phyloP scores from a whole-genome alignment of 176 grass and related monocot genomes.

The Rhynchospora pubera region DNA sequence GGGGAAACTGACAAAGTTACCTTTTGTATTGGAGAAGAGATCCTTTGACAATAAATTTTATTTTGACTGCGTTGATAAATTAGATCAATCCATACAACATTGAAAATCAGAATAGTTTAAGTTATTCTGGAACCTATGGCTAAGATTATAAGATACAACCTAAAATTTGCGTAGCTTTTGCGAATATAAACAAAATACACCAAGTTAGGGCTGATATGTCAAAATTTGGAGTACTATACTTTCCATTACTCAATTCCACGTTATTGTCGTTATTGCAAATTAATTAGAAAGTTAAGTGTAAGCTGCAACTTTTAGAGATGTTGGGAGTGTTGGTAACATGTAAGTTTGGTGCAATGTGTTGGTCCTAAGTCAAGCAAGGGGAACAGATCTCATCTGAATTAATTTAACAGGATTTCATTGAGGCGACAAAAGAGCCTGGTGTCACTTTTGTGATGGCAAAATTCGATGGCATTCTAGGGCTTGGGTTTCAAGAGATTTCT shows the following conservation, averaged over 20 bases:
- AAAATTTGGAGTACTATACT: neutral
- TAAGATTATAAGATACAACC: neutral
- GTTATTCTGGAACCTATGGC: no score
- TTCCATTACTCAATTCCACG: neutral
- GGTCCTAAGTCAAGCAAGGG: neutral
- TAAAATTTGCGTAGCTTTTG: neutral
- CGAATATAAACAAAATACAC: neutral
- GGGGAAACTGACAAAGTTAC: neutral
- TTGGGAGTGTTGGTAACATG: neutral
- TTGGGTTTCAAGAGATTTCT: conserved; percentile 92
- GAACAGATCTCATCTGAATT: conserved; percentile 15
- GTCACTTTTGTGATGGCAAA: conserved; percentile 60
- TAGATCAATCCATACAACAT: neutral
- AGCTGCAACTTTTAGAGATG: neutral
- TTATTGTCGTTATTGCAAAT: neutral
- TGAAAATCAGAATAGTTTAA: neutral
- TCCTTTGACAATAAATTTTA: conserved; percentile 1
- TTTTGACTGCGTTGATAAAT: neutral
- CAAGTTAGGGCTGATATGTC: neutral
- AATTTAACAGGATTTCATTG: conserved; percentile 77
- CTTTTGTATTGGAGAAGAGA: neutral
- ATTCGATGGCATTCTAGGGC: conserved; percentile 95
- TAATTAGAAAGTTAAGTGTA: neutral
- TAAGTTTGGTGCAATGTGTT: neutral
- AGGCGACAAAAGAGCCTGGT: conserved; percentile 72